A percentile compares a stretch with the other conserved stretches of the same genome.
phyloP scores from a whole-genome alignment of 345 rosid genomes.

The Ceriops zippeliana region DNA sequence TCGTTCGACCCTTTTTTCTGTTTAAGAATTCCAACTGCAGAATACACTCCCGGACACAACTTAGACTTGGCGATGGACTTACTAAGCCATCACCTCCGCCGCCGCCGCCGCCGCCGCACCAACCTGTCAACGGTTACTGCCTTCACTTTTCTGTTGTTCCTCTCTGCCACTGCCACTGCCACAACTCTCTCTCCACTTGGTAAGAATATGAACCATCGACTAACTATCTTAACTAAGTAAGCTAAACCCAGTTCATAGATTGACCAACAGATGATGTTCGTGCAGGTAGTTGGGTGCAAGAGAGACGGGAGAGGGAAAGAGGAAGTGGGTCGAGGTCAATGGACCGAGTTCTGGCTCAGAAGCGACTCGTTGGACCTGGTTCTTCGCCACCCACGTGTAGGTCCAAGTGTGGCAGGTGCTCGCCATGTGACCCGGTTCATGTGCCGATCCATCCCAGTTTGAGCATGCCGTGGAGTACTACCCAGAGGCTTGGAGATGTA shows the following conservation, averaged over 20 bases:
- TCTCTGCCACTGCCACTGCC: conserved; percentile 35
- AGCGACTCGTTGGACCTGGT: conserved; percentile 55
- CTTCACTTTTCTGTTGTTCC: conserved; percentile 55
- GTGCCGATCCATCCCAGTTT: conserved; percentile 81
- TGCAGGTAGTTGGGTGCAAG: conserved; percentile 31
- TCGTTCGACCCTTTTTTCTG: neutral
- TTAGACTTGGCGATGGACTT: conserved; percentile 49
- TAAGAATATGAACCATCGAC: conserved; percentile 10
- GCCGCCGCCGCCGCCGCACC: neutral
- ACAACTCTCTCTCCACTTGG: conserved; percentile 32
- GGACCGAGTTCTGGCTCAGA: conserved; percentile 32
- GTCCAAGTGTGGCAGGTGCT: conserved; percentile 77
- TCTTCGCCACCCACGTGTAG: conserved; percentile 85
- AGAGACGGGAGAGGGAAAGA: conserved; percentile 30
- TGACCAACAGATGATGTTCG: too few relatives aligned
- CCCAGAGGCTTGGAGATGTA: conserved; percentile 99
- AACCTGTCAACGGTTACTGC: conserved; percentile 32
- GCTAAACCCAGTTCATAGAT: neutral
- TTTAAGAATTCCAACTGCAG: neutral
- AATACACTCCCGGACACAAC: neutral
- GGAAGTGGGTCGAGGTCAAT: conserved; percentile 27
- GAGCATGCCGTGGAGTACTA: conserved; percentile 73
- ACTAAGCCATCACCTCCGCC: conserved; percentile 30
- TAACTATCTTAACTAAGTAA: neutral
- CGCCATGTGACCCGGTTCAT: conserved; percentile 81